Base-by-base conservation (phyloP, 495 filamentous ascomycete species). In the Amphirosellinia nigrospora region DNA sequence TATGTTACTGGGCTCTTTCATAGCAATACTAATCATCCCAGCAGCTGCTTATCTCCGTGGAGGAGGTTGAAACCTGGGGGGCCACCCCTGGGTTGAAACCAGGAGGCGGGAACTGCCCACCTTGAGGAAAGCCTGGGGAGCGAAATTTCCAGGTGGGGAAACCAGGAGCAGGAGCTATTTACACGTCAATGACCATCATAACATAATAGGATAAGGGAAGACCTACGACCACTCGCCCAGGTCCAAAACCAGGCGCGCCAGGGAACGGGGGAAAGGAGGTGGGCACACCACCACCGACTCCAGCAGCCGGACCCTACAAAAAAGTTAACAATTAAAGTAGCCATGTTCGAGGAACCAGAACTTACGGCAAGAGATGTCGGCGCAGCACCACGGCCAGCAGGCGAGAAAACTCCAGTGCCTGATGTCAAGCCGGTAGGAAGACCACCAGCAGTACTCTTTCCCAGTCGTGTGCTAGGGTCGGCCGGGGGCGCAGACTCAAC, bases 401-500 rank as follows among this genome's bases (percentile, higher is more conserved):
- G 94, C 75, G 94, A 91, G 71, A 92, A 90, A 76, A 98, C 93
- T 73, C 96, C 96, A 69, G 96, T 92, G 59, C 96, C 96, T 72
- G 95, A 87, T 46, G 89, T 84, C 70, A 97, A 85, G 58, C 92
- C 89, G 21, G 90, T 85, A 15, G 87, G 81, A 50, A 89, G 82
- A 43, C 90, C 92, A 70, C 87, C 88, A 36, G 92, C 86, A 34
- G 89, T 92, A 69, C 87, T 86, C 74, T 91, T 89, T 69, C 94
- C 96, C 64, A 99, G 86, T 80, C 96, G 89, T 36, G 95, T 90
- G 72, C 94, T 92, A 36, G 94, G 94, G 75, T 99, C 96, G 68
- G 94, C 92, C 28, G 96, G 94, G n/a, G 96, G 96, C 41, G 96
- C 95, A 71, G 94, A 96, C 74, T 98, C 96, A 66, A 98, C 95